Conservation (phyloP, 768 basidiomycete species). For the Melanogaster broomeanus region DNA sequence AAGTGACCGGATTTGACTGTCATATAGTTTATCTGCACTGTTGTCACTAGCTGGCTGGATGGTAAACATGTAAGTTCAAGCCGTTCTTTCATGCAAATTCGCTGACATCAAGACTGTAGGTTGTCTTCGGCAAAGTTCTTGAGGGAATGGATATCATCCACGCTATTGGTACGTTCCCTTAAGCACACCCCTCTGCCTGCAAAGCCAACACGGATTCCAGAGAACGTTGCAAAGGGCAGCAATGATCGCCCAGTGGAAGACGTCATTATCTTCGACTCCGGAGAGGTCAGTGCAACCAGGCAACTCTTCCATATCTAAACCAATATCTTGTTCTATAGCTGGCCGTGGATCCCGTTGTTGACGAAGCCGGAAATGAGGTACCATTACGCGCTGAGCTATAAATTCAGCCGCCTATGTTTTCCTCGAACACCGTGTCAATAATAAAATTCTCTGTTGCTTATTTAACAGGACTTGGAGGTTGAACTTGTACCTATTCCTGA, state of each 20-base stretch:
- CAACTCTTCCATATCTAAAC: slow-evolving; percentile 9
- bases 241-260: slow-evolving; percentile 77
- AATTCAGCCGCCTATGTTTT: slow-evolving; percentile 43
- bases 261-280: slow-evolving; percentile 79
- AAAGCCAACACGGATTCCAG: slow-evolving; percentile 40
- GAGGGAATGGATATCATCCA: slow-evolving; percentile 90
- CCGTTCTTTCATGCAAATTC: neutral
- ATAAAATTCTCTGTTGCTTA: slow-evolving; percentile 47
- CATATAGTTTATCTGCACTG: slow-evolving; percentile 87
- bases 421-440: slow-evolving; percentile 48
- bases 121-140: slow-evolving; percentile 90
- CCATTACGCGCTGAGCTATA: slow-evolving; percentile 93
- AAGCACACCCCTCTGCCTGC: neutral
- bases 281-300: slow-evolving; percentile 67
- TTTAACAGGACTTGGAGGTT: slow-evolving; percentile 44
- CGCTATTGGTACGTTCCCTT: slow-evolving; percentile 60
- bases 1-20: neutral
- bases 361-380: slow-evolving; percentile 82
- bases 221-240: slow-evolving; percentile 69
- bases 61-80: slow-evolving; percentile 69
- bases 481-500: slow-evolving; percentile 14
- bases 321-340: slow-evolving; percentile 40
- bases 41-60: slow-evolving; percentile 87
- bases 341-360: slow-evolving; percentile 50
- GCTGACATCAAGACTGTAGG: slow-evolving; percentile 44